Conservation (phyloP, 1,284 basidiomycete genomes). For the Pseudozyma hubeiensis region DNA sequence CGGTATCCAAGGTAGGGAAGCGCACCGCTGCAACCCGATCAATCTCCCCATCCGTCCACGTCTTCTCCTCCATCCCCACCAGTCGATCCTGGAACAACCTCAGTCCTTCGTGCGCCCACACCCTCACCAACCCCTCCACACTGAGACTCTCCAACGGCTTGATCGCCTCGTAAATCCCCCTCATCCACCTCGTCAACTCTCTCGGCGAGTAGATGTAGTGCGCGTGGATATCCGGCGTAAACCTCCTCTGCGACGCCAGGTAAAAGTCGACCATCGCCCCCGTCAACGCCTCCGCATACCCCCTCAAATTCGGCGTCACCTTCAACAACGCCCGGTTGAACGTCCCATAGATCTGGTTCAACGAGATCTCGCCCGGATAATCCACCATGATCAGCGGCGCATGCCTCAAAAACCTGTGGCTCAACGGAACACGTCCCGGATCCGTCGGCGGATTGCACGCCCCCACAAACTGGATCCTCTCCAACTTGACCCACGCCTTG, state of each 20-base stretch:
- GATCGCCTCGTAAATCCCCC: constrained; percentile 97
- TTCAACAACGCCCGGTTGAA: constrained; percentile 97
- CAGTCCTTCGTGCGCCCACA: constrained; percentile 98
- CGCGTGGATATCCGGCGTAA: constrained; percentile 94
- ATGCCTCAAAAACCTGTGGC: constrained; percentile 95
- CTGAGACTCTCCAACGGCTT: constrained; percentile 88
- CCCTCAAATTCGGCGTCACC: constrained; percentile 90
- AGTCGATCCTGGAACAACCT: constrained; percentile 98
- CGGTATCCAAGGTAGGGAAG: constrained; percentile 90
- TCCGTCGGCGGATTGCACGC: constrained; percentile 99
- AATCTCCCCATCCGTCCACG: constrained; percentile 93
- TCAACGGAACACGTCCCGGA: constrained; percentile 97
- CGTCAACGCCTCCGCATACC: constrained; percentile 93
- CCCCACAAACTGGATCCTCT: constrained; percentile 98
- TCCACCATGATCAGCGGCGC: constrained; percentile 99
- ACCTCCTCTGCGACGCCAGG: constrained; percentile 89
- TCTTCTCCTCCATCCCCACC: constrained; percentile 72
- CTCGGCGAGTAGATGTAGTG: constrained; percentile 99
- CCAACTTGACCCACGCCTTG: constrained; percentile 96
- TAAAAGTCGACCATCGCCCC: constrained; percentile 98
- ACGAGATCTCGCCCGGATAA: constrained; percentile 94
- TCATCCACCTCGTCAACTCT: constrained; percentile 96
- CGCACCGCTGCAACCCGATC: constrained; percentile 84
- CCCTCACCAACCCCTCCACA: constrained; percentile 91
- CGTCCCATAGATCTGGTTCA: constrained; percentile 99